Percentiles rank a stretch among this genome's conserved stretches.
Evolutionary conservation across 164 flowering plant species (phyloP).

Genomic region (Sedum album): DNA sequence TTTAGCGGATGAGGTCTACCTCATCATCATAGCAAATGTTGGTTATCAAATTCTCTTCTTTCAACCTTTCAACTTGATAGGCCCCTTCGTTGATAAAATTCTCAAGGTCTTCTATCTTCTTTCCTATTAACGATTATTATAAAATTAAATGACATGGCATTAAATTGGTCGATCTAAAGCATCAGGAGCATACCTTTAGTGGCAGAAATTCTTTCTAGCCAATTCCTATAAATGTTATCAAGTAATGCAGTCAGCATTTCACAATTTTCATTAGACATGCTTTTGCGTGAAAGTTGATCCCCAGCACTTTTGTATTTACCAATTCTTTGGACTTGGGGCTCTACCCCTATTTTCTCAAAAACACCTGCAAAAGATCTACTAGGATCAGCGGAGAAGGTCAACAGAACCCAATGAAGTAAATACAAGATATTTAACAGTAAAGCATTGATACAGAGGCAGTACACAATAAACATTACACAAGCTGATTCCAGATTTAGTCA

Average conservation of each 20-base stretch:
- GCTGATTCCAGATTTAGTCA: neutral
- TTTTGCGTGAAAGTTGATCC: slow-evolving; percentile 77
- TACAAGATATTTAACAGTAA: neutral
- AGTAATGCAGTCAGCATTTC: slow-evolving; percentile 87
- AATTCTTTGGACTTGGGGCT: slow-evolving; percentile 80
- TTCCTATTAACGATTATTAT: slow-evolving; percentile 36
- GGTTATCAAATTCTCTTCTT: slow-evolving; percentile 41
- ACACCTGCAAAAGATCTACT: slow-evolving; percentile 44
- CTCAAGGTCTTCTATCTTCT: slow-evolving; percentile 64
- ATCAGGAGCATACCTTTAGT: slow-evolving; percentile 36
- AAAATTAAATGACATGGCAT: slow-evolving; percentile 3
- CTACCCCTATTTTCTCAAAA: slow-evolving; percentile 77
- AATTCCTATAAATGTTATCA: slow-evolving; percentile 79
- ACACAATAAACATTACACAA: neutral
- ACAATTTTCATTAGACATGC: slow-evolving; percentile 73
- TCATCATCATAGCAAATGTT: slow-evolving; percentile 76
- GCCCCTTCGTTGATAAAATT: slow-evolving; percentile 79
- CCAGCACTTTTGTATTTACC: slow-evolving; percentile 99
- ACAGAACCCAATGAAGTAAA: neutral
- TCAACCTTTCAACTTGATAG: slow-evolving; percentile 63
- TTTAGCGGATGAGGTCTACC: slow-evolving; percentile 30
- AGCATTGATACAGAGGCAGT: neutral
- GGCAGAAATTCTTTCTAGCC: slow-evolving; percentile 63
- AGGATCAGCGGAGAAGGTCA: neutral
- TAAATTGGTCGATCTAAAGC: neutral